phyloP scores from a whole-genome alignment of 75 land plant species.

The Larix kaempferi region DNA sequence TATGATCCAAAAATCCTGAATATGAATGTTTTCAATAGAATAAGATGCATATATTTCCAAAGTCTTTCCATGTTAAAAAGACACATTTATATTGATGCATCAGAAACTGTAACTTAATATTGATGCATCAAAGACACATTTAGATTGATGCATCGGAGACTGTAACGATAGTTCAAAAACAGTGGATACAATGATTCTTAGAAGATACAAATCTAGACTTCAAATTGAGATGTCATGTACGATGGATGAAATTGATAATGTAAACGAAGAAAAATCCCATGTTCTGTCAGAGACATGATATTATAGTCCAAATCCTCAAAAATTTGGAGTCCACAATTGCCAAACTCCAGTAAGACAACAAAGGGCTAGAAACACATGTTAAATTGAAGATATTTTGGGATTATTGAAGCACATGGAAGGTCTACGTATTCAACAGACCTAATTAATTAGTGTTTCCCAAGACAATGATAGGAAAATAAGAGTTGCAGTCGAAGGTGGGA shows the following conservation, averaged over 20 bases:
- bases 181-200: neutral
- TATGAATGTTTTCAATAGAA: no score
- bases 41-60: no score
- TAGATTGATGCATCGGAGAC: neutral
- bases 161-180: neutral
- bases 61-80: no score
- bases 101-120: no score
- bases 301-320: neutral
- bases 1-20: no score
- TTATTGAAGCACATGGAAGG: constrained; percentile 16
- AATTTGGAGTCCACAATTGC: constrained; percentile 22
- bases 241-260: neutral
- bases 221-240: neutral
- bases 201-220: neutral
- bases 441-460: constrained; percentile 27
- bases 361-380: constrained; percentile 15
- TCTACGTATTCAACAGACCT: constrained; percentile 38
- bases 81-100: neutral
- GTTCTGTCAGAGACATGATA: neutral
- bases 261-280: neutral
- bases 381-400: constrained; percentile 12
- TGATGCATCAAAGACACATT: no score
- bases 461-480: constrained; percentile 9
- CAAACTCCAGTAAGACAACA: constrained; percentile 23
- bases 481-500: constrained; percentile 19